Conservation (phyloP, 106 monocot species). For the Ottelia alismoides region DNA sequence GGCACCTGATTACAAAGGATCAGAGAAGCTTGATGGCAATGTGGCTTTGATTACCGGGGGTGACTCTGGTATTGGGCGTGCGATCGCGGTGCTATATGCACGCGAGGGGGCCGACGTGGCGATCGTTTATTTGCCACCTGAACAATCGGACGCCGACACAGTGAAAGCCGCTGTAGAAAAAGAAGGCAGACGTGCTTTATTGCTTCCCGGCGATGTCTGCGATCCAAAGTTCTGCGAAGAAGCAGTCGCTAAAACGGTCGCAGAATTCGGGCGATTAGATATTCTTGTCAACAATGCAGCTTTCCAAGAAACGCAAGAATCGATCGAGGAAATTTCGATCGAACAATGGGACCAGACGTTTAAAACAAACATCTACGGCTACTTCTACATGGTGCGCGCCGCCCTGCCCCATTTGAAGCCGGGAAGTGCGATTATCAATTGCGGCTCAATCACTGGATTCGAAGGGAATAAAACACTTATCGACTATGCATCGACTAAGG, state of each 20-base stretch:
- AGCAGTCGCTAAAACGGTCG: not conserved
- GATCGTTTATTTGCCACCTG: not conserved
- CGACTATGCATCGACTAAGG: not conserved
- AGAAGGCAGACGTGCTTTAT: not conserved
- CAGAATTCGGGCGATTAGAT: not conserved
- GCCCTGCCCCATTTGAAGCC: not conserved
- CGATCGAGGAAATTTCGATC: not conserved
- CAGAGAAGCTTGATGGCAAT: not conserved
- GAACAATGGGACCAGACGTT: not conserved
- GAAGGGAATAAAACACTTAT: not conserved
- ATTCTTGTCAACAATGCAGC: not conserved
- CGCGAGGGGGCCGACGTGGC: conserved; percentile 10
- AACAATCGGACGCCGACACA: conserved; percentile 1
- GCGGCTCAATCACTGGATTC: not conserved
- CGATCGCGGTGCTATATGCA: conserved; percentile 3
- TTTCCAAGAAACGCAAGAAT: not conserved
- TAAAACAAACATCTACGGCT: not conserved
- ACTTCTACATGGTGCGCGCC: not conserved
- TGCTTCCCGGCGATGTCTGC: not conserved
- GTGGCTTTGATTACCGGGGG: conserved; percentile 5
- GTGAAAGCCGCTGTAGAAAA: not conserved
- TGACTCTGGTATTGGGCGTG: conserved; percentile 4
- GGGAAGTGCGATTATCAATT: not conserved
- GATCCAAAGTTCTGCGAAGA: not conserved
- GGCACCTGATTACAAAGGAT: not conserved